phyloP scores from a whole-genome alignment of 176 grass and related monocot genomes.

The Aechmea fasciata region DNA sequence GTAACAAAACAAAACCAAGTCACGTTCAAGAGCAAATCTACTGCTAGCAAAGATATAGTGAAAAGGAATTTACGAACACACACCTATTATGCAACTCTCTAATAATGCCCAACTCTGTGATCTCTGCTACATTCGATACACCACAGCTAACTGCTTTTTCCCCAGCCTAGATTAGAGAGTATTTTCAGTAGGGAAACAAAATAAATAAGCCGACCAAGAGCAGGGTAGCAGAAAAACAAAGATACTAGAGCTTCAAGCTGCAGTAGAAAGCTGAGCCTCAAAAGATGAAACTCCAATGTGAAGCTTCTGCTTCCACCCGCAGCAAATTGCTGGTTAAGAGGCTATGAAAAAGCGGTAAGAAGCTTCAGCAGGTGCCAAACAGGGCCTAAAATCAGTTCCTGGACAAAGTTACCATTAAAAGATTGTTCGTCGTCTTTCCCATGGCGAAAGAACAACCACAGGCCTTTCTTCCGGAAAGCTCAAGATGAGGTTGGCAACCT shows the following conservation, averaged over 20 bases:
- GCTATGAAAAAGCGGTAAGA: neutral
- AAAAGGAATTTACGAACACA: conserved; percentile 6
- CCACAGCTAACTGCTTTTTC: conserved; percentile 82
- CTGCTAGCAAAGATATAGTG: neutral
- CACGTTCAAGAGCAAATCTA: conserved; percentile 1
- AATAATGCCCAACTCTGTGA: conserved; percentile 54
- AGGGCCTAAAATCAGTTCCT: neutral
- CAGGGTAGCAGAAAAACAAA: neutral
- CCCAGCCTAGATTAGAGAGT: conserved; percentile 46
- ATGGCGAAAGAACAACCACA: conserved; percentile 86
- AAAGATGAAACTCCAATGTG: too few relatives aligned
- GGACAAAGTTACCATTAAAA: conserved; percentile 38
- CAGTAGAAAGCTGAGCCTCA: too few relatives aligned
- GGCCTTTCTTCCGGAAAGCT: conserved; percentile 80
- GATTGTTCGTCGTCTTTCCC: conserved; percentile 87
- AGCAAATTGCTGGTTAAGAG: neutral
- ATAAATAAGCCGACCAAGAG: neutral
- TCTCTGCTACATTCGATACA: conserved; percentile 46
- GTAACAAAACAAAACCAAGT: neutral
- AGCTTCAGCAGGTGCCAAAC: neutral
- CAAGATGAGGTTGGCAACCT: conserved; percentile 66
- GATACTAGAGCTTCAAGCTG: neutral
- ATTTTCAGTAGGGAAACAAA: neutral
- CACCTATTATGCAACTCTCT: conserved; percentile 75
- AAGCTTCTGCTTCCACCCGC: too few relatives aligned